Evolutionary conservation across 1,284 basidiomycete genomes (phyloP), one percentile per base, ranked within the genome.

Genomic region (Schizophyllum commune): DNA sequence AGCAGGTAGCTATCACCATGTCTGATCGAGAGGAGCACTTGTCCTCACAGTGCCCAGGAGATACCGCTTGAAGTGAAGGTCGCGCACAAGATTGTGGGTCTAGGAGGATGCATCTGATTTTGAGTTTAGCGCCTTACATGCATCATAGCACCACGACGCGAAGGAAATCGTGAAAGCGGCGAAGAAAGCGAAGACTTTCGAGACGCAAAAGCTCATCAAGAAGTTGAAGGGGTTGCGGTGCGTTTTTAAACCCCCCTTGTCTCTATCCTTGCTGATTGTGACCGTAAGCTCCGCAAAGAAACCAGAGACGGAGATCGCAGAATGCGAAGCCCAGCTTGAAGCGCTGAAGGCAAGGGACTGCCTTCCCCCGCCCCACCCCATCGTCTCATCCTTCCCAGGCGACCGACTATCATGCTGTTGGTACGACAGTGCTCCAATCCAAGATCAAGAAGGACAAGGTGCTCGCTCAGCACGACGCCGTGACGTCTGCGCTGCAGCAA

Each of bases 151-250:
- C 70, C 89, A 91, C 67, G 80, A 82, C 64, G 68, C 87, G 58
- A 86, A 81, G 70, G 83, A 89, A 65, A 79, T 89, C 19, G 78
- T 78, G 61, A 88, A 87, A 67, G 83, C 86, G 4, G 83, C 85
- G 57, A 97, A 94, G 77, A 93, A 89, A 71, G 86, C 88, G 7
- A 92, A 87, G 72, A 78, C 83, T 0, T 92, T 92, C 65, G 95
- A 97, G 75, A 82, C 85, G 0, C 91, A 91, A 73, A 91, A 90
- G 69, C 73, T 90, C 15, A 83, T 96, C 59, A 95, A 94, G 77
- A 89, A 86, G 74, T 75, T 96, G 62, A 95, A 91, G 73, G 80
- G 79, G 57, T 71, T 88, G 21, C 78, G 86, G 89, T 90, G 63
- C 62, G 74, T 70, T 47, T 17, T n/a, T 39, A 33, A 57, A 60